A percentile compares a stretch with the other conserved stretches of the same genome.
These are phyloP conservation scores for Ganoderma sinense DNA, from an alignment of 1,284 basidiomycete genomes.

Conservation along the genomic window DNA sequence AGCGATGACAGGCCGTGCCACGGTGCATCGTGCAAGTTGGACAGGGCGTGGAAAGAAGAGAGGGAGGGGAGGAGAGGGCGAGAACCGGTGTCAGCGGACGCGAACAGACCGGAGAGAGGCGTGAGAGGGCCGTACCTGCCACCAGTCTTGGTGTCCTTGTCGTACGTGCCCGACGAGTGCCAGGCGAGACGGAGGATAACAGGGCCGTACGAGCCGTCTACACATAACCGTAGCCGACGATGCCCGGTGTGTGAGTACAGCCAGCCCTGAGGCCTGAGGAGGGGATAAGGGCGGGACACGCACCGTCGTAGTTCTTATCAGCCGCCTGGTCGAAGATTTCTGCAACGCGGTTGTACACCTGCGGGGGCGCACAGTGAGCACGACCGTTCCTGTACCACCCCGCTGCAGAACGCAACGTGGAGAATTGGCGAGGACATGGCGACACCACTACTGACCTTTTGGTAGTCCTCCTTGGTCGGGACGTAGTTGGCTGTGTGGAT, in stretches of 20 bases:
- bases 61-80: no score
- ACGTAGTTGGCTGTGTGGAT: conserved; percentile 67
- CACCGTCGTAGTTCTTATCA: conserved; percentile 83
- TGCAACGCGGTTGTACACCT: conserved; percentile 91
- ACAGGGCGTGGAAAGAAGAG: neutral
- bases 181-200: conserved; percentile 94
- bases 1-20: neutral
- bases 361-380: conserved; percentile 2
- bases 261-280: no score
- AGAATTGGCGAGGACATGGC: neutral
- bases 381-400: neutral
- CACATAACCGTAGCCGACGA: neutral
- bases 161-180: conserved; percentile 92
- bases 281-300: conserved; percentile 26
- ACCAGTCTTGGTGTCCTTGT: conserved; percentile 87
- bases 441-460: conserved; percentile 66
- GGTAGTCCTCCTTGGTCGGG: conserved; percentile 83
- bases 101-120: conserved; percentile 15
- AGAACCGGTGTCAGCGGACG: conserved; percentile 8
- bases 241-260: neutral
- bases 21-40: conserved; percentile 1
- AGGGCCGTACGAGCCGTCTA: conserved; percentile 93
- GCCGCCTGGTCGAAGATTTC: conserved; percentile 77
- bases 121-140: conserved; percentile 66
- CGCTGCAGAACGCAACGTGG: neutral